A percentile compares a stretch with the other conserved stretches of the same genome.
phyloP scores from a whole-genome alignment of 371 early-diverging fungal genomes.

The Mortierella sp. region DNA sequence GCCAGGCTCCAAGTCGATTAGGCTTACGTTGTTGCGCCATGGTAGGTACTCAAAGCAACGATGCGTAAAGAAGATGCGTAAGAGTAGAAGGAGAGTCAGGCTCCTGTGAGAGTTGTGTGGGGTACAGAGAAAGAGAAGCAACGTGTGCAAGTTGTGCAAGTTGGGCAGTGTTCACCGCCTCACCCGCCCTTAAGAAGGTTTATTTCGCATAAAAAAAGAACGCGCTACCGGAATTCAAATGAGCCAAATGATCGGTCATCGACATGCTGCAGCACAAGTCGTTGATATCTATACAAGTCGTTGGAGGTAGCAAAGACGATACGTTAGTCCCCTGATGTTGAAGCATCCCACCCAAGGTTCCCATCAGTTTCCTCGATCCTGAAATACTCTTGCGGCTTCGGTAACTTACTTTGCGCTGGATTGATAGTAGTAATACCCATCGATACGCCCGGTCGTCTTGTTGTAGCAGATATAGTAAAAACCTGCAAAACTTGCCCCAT shows the following conservation, averaged over 20 bases:
- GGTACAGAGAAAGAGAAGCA: neutral
- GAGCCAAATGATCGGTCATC: slow-evolving; percentile 59
- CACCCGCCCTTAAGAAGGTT: too few species aligned
- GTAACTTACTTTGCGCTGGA: slow-evolving; percentile 41
- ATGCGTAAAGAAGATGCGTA: neutral
- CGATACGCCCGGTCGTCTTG: slow-evolving; percentile 77
- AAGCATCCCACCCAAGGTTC: too few species aligned
- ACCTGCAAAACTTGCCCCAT: slow-evolving; percentile 95
- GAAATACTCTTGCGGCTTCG: too few species aligned
- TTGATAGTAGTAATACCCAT: slow-evolving; percentile 87
- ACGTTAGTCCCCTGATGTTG: too few species aligned
- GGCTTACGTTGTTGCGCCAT: slow-evolving; percentile 52
- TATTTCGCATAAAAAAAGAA: too few species aligned
- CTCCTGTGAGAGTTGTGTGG: neutral
- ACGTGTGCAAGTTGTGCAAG: too few species aligned
- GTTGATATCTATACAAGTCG: slow-evolving; percentile 73
- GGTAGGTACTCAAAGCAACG: neutral
- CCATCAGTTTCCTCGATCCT: too few species aligned
- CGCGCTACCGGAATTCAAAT: slow-evolving; percentile 75
- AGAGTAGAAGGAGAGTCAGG: neutral
- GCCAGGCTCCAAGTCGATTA: neutral
- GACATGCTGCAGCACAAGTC: slow-evolving; percentile 77
- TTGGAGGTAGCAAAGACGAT: too few species aligned
- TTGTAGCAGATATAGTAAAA: slow-evolving; percentile 95
- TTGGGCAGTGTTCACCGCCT: too few species aligned